A percentile compares a stretch with the other conserved stretches of the same genome.
phyloP scores from a whole-genome alignment of 2,329 filamentous ascomycete species.

The Cladosporium sp. region DNA sequence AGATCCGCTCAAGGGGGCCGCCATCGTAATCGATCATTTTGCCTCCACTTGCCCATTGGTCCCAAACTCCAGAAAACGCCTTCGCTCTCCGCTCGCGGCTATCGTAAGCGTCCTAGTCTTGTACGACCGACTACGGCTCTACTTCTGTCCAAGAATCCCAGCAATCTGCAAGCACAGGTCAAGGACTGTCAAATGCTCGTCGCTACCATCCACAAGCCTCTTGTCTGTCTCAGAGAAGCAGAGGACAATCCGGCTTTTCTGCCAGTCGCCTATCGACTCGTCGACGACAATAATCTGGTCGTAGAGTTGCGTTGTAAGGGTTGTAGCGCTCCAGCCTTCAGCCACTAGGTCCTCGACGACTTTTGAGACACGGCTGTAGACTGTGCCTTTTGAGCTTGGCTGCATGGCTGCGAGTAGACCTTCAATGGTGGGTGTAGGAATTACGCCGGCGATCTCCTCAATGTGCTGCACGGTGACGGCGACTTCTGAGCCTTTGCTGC shows the following conservation, averaged over 20 bases:
- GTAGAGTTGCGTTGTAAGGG: conserved; percentile 82
- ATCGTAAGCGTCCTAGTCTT: neutral
- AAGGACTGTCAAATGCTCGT: conserved; percentile 88
- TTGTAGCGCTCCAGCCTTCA: conserved; percentile 93
- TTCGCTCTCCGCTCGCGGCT: neutral
- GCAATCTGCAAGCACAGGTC: conserved; percentile 75
- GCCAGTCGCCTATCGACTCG: conserved; percentile 74
- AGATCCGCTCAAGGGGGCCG: no score
- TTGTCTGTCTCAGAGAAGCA: conserved; percentile 95
- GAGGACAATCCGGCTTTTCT: conserved; percentile 86
- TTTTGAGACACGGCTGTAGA: conserved; percentile 70
- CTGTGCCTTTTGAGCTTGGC: conserved; percentile 58
- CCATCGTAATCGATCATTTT: no score
- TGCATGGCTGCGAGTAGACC: conserved; percentile 70
- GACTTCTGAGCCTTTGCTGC: conserved; percentile 14
- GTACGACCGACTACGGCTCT: neutral
- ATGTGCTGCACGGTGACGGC: conserved; percentile 72
- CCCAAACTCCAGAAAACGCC: conserved; percentile 8
- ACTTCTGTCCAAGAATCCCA: conserved; percentile 17
- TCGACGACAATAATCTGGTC: conserved; percentile 71
- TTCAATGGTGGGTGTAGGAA: conserved; percentile 71
- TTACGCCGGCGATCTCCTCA: conserved; percentile 94
- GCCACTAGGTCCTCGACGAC: conserved; percentile 88
- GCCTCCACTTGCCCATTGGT: no score
- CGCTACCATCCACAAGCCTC: conserved; percentile 85